A percentile compares a stretch with the other conserved stretches of the same genome.
Evolutionary conservation across 805 yeast species (phyloP).

Genomic region (Pichia manshurica): DNA sequence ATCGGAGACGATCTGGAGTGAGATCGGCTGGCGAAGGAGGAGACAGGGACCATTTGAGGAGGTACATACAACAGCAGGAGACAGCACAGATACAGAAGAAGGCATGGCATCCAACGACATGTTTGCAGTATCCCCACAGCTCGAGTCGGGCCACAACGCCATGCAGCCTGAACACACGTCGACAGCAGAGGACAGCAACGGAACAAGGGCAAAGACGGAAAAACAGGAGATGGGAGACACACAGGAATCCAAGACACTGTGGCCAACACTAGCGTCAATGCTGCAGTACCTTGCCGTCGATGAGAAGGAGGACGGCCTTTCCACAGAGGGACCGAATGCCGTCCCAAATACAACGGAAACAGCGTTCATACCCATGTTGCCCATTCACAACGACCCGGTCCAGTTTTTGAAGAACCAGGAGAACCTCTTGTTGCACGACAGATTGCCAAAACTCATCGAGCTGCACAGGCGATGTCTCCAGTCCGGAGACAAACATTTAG

Average conservation of each 20-base stretch:
- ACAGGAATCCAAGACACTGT: background rate
- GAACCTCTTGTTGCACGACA: slow-evolving; percentile 21
- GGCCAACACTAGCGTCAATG: slow-evolving; percentile 10
- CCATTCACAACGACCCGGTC: slow-evolving; percentile 24
- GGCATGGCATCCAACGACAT: background rate
- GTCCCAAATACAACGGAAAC: background rate
- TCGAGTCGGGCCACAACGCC: slow-evolving; percentile 1
- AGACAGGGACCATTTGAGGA: too few species aligned
- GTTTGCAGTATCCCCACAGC: slow-evolving; percentile 1
- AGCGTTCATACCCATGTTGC: slow-evolving; percentile 1
- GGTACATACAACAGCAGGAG: too few species aligned
- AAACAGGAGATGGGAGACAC: too few species aligned
- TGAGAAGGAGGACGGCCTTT: background rate
- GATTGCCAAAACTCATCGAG: slow-evolving; percentile 19
- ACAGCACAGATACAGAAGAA: too few species aligned
- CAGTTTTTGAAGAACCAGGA: slow-evolving; percentile 32
- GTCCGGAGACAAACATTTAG: slow-evolving; percentile 33
- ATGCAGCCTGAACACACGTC: background rate
- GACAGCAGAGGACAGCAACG: background rate
- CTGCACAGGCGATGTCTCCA: slow-evolving; percentile 28
- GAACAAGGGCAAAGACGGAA: too few species aligned
- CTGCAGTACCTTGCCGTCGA: slow-evolving; percentile 2
- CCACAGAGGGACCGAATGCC: too few species aligned
- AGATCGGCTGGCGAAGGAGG: too few species aligned
- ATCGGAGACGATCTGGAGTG: too few species aligned